Base-by-base conservation (phyloP, 1,284 basidiomycete species). In the Meira nashicola region DNA sequence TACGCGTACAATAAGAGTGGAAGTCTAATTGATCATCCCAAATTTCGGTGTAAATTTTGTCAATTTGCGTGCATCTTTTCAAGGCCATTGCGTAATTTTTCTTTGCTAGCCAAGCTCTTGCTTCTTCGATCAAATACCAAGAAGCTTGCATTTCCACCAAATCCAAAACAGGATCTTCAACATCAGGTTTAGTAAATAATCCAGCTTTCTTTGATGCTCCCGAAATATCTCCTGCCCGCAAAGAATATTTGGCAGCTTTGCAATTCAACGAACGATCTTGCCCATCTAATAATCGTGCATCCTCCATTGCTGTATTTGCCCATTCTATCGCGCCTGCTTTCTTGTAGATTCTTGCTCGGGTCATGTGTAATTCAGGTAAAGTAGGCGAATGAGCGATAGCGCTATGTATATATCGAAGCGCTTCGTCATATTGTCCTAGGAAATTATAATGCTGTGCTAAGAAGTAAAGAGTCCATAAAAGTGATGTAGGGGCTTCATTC, bases 1-100 rank as follows among this genome's bases (percentile, higher is more conserved):
- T 91, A 49, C 95, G 86, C 72, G 96, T 76, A 69, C 90, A 90
- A 80, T 98, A 99, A 7, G 88, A 87, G 79, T 99, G 95, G 83
- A 98, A 99, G 79, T 99, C 95, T 73, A 90, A 94, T 80, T 98
- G 93, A 77, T 98, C 95, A 68, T 97, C 92, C 73, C 93, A 90
- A 66, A 91, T 85, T 58, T 90, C 89, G 58, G 88, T 84, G 79
- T 95, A 96, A 14, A 88, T 82, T 86, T 90, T 88, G 61, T 86
- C 84, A 44, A 95, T 82, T 51, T 87, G 83, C 57, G 85, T 83
- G 71, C 90, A 94, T 70, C 87, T 86, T 82, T 97, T 97, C 72
- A 98, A 81, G 8, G 93, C 92, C 67, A 89, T 81, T 19, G 86
- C 87, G n/a, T 87, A 80, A 67, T 87, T 86, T 0, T 86, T 86